These are phyloP conservation scores for Nitzschia putrida DNA, from an alignment of 108 stramenopile species.

Conservation along the genomic window DNA sequence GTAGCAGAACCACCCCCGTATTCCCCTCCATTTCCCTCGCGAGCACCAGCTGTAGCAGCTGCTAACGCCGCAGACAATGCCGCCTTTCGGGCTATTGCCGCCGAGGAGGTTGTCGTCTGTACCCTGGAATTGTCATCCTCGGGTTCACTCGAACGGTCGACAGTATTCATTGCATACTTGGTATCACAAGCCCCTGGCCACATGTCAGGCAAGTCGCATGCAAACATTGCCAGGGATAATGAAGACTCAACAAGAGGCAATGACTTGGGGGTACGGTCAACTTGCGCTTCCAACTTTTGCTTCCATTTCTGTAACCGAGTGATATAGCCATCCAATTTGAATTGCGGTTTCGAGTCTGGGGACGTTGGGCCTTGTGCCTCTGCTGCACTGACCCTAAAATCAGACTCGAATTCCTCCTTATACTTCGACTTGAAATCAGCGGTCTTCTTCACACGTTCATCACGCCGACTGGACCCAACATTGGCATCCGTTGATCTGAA, in stretches of 20 bases:
- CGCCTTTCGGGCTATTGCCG: constrained; percentile 64
- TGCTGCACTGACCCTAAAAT: constrained; percentile 50
- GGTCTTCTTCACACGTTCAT: constrained; percentile 68
- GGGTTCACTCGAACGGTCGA: constrained; percentile 21
- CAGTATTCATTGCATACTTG: constrained; percentile 28
- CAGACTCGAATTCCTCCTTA: constrained; percentile 61
- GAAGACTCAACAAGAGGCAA: constrained; percentile 68
- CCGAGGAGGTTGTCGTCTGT: constrained; percentile 54
- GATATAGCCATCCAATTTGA: constrained; percentile 56
- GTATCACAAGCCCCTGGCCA: constrained; percentile 79
- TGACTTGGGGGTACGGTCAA: constrained; percentile 55
- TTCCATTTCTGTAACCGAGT: constrained; percentile 71
- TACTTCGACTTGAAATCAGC: constrained; percentile 71
- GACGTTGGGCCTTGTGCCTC: constrained; percentile 7
- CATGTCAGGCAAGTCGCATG: constrained; percentile 62
- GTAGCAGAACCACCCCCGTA: constrained; percentile 74
- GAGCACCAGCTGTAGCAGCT: constrained; percentile 58
- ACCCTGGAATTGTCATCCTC: constrained; percentile 22
- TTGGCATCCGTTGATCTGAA: constrained; percentile 49
- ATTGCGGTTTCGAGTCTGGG: constrained; percentile 27
- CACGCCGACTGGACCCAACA: constrained; percentile 33
- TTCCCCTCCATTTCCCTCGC: constrained; percentile 74
- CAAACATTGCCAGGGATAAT: constrained; percentile 69
- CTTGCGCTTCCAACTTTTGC: constrained; percentile 60
- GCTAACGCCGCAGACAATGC: constrained; percentile 63